Evolutionary conservation across 306 rosid species (phyloP).

Genomic region (Sechiopsis laciniata): DNA sequence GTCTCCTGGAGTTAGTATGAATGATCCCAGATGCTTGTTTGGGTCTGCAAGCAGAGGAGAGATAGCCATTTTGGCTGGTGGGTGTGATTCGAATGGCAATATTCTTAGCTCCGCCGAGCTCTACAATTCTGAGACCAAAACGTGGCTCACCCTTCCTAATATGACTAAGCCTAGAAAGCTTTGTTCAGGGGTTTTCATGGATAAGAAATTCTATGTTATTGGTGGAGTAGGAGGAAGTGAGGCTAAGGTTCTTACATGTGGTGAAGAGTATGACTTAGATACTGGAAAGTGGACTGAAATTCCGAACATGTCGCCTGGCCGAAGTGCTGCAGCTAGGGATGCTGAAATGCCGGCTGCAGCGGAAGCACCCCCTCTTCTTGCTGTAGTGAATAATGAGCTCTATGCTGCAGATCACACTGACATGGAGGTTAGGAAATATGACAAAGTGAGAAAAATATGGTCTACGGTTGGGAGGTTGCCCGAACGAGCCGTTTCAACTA

Average conservation of each 20-base stretch:
- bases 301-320: conserved; percentile 87
- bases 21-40: conserved; percentile 80
- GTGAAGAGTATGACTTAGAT: conserved; percentile 69
- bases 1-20: conserved; percentile 73
- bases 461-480: conserved; percentile 66
- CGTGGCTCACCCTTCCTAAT: conserved; percentile 60
- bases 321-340: conserved; percentile 40
- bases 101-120: conserved; percentile 69
- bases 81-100: conserved; percentile 70
- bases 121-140: conserved; percentile 72
- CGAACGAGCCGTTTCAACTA: conserved; percentile 65
- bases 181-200: conserved; percentile 93
- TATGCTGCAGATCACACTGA: conserved; percentile 85
- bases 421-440: conserved; percentile 76
- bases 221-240: conserved; percentile 86
- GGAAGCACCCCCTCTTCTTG: conserved; percentile 86
- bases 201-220: conserved; percentile 62
- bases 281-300: conserved; percentile 67
- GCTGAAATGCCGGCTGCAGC: conserved; percentile 56
- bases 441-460: conserved; percentile 53
- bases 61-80: conserved; percentile 91
- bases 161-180: conserved; percentile 82
- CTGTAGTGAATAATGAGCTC: conserved; percentile 69
- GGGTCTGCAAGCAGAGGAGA: conserved; percentile 89
- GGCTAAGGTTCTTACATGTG: conserved; percentile 56